Percentiles rank a stretch among this genome's conserved stretches.
Conservation (phyloP, 1,284 basidiomycete species). For the Hemileia vastatrix region DNA sequence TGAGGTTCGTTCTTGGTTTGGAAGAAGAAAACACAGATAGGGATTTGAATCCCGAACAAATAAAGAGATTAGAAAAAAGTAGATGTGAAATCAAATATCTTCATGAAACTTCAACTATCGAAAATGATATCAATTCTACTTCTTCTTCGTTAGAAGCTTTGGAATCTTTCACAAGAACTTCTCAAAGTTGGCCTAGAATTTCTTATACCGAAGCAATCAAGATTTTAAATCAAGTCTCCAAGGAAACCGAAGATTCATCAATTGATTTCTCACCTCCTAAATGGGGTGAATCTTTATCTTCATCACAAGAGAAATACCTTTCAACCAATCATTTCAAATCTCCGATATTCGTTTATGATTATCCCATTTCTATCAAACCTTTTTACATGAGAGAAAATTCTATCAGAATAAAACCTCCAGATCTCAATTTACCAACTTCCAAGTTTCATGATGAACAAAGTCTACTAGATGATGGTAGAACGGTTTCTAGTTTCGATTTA, state of each 20-base stretch:
- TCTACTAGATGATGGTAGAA: slow-evolving; percentile 5
- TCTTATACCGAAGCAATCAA: slow-evolving; percentile 35
- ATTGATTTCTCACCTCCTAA: slow-evolving; percentile 19
- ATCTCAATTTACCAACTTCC: too few species aligned
- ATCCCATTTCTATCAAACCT: slow-evolving; percentile 34
- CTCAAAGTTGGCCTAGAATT: slow-evolving; percentile 31
- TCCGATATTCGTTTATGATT: slow-evolving; percentile 40
- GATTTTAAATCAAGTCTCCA: too few species aligned
- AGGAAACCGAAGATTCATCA: slow-evolving; percentile 11
- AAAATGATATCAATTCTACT: too few species aligned
- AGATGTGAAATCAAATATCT: too few species aligned
- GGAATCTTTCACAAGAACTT: too few species aligned
- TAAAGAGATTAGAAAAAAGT: too few species aligned
- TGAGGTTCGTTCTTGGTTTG: neutral
- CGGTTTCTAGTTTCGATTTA: slow-evolving; percentile 41
- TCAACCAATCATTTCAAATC: slow-evolving; percentile 23
- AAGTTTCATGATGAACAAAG: slow-evolving; percentile 1
- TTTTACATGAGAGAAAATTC: slow-evolving; percentile 38
- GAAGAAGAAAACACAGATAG: too few species aligned
- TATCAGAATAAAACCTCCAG: too few species aligned
- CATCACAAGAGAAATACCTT: slow-evolving; percentile 39
- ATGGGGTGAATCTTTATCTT: slow-evolving; percentile 30
- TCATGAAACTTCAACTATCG: too few species aligned
- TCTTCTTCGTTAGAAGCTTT: too few species aligned
- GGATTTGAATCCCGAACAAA: too few species aligned